Percentiles rank a stretch among this genome's conserved stretches.
Evolutionary conservation across 371 early-diverging fungal species (phyloP).

Genomic region (Gilbertella persicaria): DNA sequence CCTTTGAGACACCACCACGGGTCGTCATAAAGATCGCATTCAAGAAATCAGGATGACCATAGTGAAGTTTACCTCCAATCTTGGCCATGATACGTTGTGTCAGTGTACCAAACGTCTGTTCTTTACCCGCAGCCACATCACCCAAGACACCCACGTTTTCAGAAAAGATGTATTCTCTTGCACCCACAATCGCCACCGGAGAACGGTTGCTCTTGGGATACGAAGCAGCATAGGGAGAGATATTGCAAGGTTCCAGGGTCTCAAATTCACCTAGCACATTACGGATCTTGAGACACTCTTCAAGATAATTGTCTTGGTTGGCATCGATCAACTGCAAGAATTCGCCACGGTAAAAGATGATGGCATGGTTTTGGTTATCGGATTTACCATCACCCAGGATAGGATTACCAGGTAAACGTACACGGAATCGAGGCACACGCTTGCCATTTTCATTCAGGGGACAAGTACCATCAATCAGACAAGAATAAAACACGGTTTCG

Average conservation of each 20-base stretch:
- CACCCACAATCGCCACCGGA: conserved; percentile 91
- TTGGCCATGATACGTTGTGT: conserved; percentile 88
- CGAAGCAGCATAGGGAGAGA: conserved; percentile 71
- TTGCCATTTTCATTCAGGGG: conserved; percentile 65
- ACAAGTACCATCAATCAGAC: conserved; percentile 77
- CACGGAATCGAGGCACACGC: conserved; percentile 72
- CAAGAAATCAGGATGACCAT: conserved; percentile 93
- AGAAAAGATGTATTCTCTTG: conserved; percentile 89
- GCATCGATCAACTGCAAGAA: conserved; percentile 87
- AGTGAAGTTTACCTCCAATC: conserved; percentile 83
- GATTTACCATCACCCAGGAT: conserved; percentile 92
- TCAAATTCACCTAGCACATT: conserved; percentile 89
- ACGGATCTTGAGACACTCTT: conserved; percentile 87
- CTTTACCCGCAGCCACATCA: conserved; percentile 91
- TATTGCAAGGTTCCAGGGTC: conserved; percentile 61
- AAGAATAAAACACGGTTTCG: conserved; percentile 65
- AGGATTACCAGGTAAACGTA: conserved; percentile 86
- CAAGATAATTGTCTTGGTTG: conserved; percentile 91
- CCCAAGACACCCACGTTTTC: conserved; percentile 88
- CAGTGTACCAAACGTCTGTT: conserved; percentile 87
- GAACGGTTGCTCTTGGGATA: conserved; percentile 36
- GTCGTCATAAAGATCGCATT: conserved; percentile 90
- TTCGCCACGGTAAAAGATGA: conserved; percentile 87
- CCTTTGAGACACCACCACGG: conserved; percentile 88
- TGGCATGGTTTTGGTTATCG: conserved; percentile 88